phyloP scores from a whole-genome alignment of 2,329 filamentous ascomycete genomes.

The Trichoderma atrobrunneum region DNA sequence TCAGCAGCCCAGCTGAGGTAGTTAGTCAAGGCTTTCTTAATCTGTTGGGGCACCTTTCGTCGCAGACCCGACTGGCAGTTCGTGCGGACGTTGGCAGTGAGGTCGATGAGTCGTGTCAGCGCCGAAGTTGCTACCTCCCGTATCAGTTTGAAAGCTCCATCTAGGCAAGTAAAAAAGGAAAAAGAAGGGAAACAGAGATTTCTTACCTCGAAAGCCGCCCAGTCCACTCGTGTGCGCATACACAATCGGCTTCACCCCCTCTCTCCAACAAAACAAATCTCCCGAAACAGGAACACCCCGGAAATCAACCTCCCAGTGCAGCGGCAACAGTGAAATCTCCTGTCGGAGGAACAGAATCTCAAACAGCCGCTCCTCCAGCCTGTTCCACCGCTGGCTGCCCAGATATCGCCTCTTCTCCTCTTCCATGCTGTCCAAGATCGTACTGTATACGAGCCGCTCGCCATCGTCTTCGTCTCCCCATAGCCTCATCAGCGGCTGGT shows the following conservation, averaged over 20 bases:
- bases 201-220: slow-evolving; percentile 36
- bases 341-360: slow-evolving; percentile 42
- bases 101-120: slow-evolving; percentile 39
- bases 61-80: slow-evolving; percentile 36
- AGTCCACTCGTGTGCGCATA: slow-evolving; percentile 34
- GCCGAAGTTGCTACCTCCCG: slow-evolving; percentile 37
- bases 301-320: slow-evolving; percentile 42
- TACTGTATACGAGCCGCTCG: not conserved
- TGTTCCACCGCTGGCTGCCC: slow-evolving; percentile 48
- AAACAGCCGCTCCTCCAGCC: slow-evolving; percentile 47
- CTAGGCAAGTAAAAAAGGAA: not conserved
- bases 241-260: slow-evolving; percentile 35
- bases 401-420: slow-evolving; percentile 42
- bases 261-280: slow-evolving; percentile 34
- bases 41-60: slow-evolving; percentile 31
- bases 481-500: not conserved
- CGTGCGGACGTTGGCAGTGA: slow-evolving; percentile 37
- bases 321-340: slow-evolving; percentile 40
- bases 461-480: not conserved
- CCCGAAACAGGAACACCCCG: slow-evolving; percentile 40
- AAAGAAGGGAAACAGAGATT: not conserved
- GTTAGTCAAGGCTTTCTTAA: slow-evolving; percentile 36
- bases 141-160: slow-evolving; percentile 20
- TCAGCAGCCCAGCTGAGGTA: slow-evolving; percentile 43
- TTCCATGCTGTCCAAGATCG: slow-evolving; percentile 39